These are phyloP conservation scores for Parsonsia alboflavescens DNA, from an alignment of 257 asterid species.

Conservation along the genomic window DNA sequence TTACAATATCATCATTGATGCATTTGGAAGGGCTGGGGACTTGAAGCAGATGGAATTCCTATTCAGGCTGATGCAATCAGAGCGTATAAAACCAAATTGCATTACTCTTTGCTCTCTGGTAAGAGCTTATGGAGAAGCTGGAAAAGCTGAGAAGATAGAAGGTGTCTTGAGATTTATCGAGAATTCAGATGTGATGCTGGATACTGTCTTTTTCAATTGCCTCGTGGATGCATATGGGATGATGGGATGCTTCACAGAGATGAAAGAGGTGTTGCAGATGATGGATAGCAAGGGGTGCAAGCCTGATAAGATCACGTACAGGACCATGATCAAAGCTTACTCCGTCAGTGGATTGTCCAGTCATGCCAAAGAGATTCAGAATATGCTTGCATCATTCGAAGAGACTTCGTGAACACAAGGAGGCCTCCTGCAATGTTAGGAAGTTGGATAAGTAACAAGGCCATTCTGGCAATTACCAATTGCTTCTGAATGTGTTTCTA, in stretches of 20 bases:
- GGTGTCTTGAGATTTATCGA: conserved; percentile 53
- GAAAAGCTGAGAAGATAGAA: conserved; percentile 54
- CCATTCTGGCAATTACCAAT: not conserved
- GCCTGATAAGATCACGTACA: conserved; percentile 70
- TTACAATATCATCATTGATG: conserved; percentile 82
- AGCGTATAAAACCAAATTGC: conserved; percentile 64
- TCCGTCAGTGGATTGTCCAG: conserved; percentile 47
- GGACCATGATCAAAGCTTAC: conserved; percentile 79
- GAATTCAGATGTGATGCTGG: conserved; percentile 72
- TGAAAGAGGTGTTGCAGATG: conserved; percentile 73
- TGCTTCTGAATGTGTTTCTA: not conserved
- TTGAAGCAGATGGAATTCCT: conserved; percentile 75
- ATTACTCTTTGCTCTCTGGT: conserved; percentile 84
- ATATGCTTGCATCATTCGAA: conserved; percentile 42
- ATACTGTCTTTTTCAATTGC: conserved; percentile 76
- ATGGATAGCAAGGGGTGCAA: conserved; percentile 67
- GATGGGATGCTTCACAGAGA: conserved; percentile 82
- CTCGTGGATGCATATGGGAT: conserved; percentile 78
- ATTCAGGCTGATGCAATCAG: conserved; percentile 90
- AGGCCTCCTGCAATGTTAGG: not conserved
- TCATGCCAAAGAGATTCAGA: conserved; percentile 58
- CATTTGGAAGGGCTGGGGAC: conserved; percentile 83
- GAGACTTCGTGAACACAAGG: not conserved
- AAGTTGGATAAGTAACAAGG: not conserved
- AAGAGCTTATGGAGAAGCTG: conserved; percentile 67